Base-by-base conservation (phyloP, 2,329 filamentous ascomycete species). In the Phoma sp. region DNA sequence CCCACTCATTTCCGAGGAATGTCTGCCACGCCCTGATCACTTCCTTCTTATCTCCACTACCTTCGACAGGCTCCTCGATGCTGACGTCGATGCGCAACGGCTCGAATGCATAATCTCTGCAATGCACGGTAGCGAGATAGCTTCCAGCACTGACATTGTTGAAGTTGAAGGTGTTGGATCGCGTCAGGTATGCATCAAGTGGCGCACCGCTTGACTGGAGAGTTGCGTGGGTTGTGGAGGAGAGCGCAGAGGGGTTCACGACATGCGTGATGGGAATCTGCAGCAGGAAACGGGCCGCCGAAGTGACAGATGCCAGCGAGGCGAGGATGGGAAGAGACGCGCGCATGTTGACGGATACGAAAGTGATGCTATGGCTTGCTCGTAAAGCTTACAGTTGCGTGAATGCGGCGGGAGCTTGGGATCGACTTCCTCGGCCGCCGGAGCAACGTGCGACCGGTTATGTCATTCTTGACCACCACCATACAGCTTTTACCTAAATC, bases 1-100 rank as follows among this genome's bases (percentile, higher is more conserved):
- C 86, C 92, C 93, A 97, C 64, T 95, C 90, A 67, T 96, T 93
- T 0, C 91, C 92, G 42, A 91, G 82, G 72, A 88, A 96, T 24
- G 91, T 96, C 79, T 93, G 90, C 88, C 90, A 95, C 25, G 87
- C 87, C 37, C 82, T 77, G 3, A 91, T 80, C 41, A 81, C 79
- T 75, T 53, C 71, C 56, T 59, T 70, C 61, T 65, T 64, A 23
- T 69, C 67, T 42, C 66, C 68, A 38, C 57, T 72, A 9, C 64
- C 69, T 47, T 68, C 64, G 2, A 64, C 68, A 4, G 59, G 60
- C 46, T 67, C 68, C 40, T 65, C 64, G 7, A 68, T 32, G 43
- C 61, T 67, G 14, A 95, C 84, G 70, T 98, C 95, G 27, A 98
- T 83, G 39, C 93, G 83, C 73, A 96, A 80, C 9, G 91, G 89